These are phyloP conservation scores for Solanum virginianum DNA, from an alignment of 257 asterid genomes.

Conservation along the genomic window DNA sequence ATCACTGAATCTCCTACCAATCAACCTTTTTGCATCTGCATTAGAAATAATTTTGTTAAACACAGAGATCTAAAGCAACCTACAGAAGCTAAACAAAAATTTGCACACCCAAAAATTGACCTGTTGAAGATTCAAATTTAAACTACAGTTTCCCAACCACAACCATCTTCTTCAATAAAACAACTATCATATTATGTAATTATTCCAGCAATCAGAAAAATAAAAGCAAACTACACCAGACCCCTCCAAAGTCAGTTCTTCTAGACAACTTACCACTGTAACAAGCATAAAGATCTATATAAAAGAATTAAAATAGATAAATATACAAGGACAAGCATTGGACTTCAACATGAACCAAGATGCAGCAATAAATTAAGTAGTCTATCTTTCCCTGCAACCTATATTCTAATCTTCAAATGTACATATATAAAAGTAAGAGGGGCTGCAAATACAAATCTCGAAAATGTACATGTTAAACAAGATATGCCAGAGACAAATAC, in stretches of 20 bases:
- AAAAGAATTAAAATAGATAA: background rate
- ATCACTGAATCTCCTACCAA: background rate
- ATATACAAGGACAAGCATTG: background rate
- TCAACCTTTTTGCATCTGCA: conserved; percentile 2
- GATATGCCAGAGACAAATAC: background rate
- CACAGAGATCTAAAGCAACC: background rate
- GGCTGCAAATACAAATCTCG: background rate
- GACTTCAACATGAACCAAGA: background rate
- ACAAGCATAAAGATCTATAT: background rate
- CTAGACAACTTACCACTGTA: too few species aligned
- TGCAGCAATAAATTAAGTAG: background rate
- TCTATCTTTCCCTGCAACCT: background rate
- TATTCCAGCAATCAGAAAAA: background rate
- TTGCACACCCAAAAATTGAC: background rate
- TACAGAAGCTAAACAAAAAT: too few species aligned
- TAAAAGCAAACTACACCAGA: background rate
- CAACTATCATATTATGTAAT: background rate
- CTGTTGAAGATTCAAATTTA: too few species aligned
- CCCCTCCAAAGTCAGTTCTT: background rate
- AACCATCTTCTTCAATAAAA: background rate
- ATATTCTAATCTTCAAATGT: background rate
- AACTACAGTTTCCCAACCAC: too few species aligned
- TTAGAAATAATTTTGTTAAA: background rate
- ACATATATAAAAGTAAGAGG: background rate
- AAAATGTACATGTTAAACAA: background rate